These are phyloP conservation scores for Daedaleopsis nitida DNA, from an alignment of 768 basidiomycete genomes.

Conservation along the genomic window DNA sequence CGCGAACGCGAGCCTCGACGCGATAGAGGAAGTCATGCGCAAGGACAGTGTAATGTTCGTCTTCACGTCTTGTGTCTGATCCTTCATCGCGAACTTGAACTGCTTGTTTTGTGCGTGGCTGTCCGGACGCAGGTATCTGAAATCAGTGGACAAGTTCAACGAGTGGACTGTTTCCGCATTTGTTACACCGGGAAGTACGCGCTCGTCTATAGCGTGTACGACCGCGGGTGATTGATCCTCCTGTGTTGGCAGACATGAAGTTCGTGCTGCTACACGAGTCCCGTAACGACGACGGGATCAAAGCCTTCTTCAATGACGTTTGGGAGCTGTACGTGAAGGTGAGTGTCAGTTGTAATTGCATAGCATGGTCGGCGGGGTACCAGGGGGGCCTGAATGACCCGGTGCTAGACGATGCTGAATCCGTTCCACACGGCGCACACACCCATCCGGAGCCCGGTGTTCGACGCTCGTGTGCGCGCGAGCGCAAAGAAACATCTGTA, in stretches of 20 bases:
- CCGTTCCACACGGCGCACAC: conserved; percentile 96
- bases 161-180: conserved; percentile 99
- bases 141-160: conserved; percentile 95
- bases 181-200: conserved; percentile 90
- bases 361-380: conserved; percentile 4
- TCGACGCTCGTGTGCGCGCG: conserved; percentile 82
- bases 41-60: conserved; percentile 78
- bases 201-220: neutral
- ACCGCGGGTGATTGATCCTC: conserved; percentile 23
- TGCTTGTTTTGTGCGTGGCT: conserved; percentile 8
- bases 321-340: conserved; percentile 99
- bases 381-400: conserved; percentile 12
- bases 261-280: conserved; percentile 92
- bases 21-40: conserved; percentile 90
- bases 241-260: conserved; percentile 74
- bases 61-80: neutral
- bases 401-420: conserved; percentile 77
- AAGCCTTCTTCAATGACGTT: conserved; percentile 88
- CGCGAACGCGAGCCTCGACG: conserved; percentile 94
- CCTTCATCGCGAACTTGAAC: neutral
- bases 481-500: conserved; percentile 85
- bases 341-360: conserved; percentile 18
- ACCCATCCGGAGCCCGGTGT: conserved; percentile 73
- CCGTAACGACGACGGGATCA: conserved; percentile 97
- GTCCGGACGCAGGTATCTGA: conserved; percentile 75